Conservation (phyloP, 225 moss, liverwort and hornwort species). For the Anthoceros angustus region DNA sequence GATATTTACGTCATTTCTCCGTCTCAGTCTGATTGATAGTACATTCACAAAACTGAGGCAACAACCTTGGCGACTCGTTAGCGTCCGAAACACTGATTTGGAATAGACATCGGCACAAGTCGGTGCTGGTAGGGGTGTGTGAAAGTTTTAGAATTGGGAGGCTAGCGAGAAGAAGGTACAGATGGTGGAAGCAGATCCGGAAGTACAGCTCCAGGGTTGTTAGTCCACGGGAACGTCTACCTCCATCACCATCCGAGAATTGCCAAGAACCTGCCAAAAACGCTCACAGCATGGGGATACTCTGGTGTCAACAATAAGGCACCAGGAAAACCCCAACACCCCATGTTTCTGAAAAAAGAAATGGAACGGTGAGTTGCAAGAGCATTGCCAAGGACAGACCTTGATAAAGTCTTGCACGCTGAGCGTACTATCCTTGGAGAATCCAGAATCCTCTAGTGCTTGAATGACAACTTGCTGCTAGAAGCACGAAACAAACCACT, state of each 20-base stretch:
- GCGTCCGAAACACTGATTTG: too few species aligned
- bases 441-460: slow-evolving; percentile 73
- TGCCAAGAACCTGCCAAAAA: slow-evolving; percentile 66
- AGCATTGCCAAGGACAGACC: slow-evolving; percentile 17
- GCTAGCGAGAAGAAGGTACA: too few species aligned
- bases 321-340: neutral
- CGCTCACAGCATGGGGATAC: neutral
- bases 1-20: too few species aligned
- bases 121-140: too few species aligned
- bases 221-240: slow-evolving; percentile 88
- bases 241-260: slow-evolving; percentile 75
- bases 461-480: slow-evolving; percentile 68
- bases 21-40: too few species aligned
- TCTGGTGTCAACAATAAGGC: neutral
- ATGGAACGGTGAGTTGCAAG: neutral
- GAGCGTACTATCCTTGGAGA: slow-evolving; percentile 54
- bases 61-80: too few species aligned
- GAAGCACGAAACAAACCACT: neutral
- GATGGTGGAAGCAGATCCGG: too few species aligned
- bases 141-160: too few species aligned
- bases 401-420: slow-evolving; percentile 54
- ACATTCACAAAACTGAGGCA: too few species aligned
- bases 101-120: too few species aligned
- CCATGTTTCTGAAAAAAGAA: slow-evolving; percentile 6
- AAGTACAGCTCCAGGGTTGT: neutral